Base-by-base conservation (phyloP, 495 filamentous ascomycete genomes). In the Neurospora tetraspora region DNA sequence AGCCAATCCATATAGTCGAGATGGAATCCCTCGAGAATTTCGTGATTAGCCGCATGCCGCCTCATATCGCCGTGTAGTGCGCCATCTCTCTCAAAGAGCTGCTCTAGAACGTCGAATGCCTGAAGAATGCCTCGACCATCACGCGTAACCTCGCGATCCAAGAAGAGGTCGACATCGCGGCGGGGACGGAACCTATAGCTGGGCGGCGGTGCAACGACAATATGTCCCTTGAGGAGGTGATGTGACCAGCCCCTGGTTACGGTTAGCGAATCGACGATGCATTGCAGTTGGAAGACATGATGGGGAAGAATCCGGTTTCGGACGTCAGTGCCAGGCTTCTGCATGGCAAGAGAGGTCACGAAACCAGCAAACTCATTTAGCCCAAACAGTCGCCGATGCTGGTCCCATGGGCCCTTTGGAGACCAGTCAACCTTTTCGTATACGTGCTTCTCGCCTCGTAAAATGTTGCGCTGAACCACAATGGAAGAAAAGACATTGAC, bases 231-330 rank as follows among this genome's bases (percentile, higher is more conserved):
- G 14, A 83, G 39, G 37, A 40, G 20, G 73, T 71, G 79, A 5
- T 78, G 16, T 11, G 77, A 78, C 83, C 83, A 86, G 18, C 84
- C 83, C 9, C 79, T 81, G 27, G 82, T 82, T 1, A 80, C 74
- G 0, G 77, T 77, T 69, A 84, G 69, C 2, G 84, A 82, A 70
- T 87, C 85, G 20, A 85, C 78, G 38, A 86, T 84, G 71, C 79
- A 82, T 74, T 86, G 85, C 0, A 86, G 76, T 72, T 85, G 79
- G 73, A 86, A 85, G 9, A 86, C 78, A 73, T 83, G 81, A 70
- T 84, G 79, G 18, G 84, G 82, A n/a, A 83, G 79, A 43, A 87
- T 83, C 20, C 76, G 80, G 23, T 81, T 68, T 20, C 79, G 78
- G 16, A 86, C 70, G 71, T 85, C 79, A 12, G 80, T 80, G 16